Evolutionary conservation across 345 rosid species (phyloP), one percentile per base, ranked within the genome.

Genomic region (Ricinus communis): DNA sequence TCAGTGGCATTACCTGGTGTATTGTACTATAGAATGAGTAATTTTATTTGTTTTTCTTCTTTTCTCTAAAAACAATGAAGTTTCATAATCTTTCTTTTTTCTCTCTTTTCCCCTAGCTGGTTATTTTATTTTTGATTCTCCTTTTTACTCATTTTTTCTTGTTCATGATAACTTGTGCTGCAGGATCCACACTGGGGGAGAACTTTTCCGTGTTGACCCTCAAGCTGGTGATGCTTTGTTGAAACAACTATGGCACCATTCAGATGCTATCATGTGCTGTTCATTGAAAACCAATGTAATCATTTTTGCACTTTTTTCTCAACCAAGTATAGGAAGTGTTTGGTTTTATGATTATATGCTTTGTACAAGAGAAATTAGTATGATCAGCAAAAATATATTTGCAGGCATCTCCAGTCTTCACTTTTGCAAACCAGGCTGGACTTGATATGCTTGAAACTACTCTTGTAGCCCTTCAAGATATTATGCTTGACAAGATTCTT

Each of bases 371-470:
- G 18, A 5, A 18, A 11, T 25, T 56, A 22, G 51, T n/a, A 8
- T 50, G 11, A 68, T 15, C 30, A 43, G 38, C 10, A 36, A n/a
- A 51, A 49, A 62, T 30, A 43, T 30, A 69, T 66, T 62, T 70
- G 72, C 90, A 90, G 97, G 96, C 87, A 38, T 91, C 90, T 58
- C 93, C 96, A 0, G 82, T 88, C 59, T 94, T 88, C 76, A 90
- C 87, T 46, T 92, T 90, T 1, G 86, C 96, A 24, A 95, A 95
- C 77, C 99, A 95, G 71, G 98, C 97, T 52, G 97, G 99, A 55
- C 91, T 95, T 30, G 98, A 95, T 87, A 93, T 95, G 99, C 87
- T 95, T 25, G 99, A 95, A 86, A 95, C 99, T 52, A 93, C 97
- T 8, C 86, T 94, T 9, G 87, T 94, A 36, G 88, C 96, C 47